A percentile compares a stretch with the other conserved stretches of the same genome.
Conservation (phyloP, 495 filamentous ascomycete species). For the Hypoxylon subgilvum region DNA sequence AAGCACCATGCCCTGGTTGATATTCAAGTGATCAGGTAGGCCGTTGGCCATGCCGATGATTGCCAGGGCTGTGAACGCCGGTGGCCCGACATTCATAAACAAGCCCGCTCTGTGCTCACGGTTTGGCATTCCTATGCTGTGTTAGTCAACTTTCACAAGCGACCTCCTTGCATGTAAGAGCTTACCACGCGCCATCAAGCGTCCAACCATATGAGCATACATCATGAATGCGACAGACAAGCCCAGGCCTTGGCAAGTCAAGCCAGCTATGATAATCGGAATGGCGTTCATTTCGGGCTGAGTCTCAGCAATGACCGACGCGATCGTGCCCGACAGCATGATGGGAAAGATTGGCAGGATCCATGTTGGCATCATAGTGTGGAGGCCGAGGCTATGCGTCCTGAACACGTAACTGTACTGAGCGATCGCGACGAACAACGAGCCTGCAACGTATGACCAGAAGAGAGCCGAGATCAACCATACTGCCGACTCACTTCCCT, state of each 20-base stretch:
- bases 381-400: constrained; percentile 42
- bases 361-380: constrained; percentile 59
- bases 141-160: background rate
- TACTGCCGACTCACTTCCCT: constrained; percentile 41
- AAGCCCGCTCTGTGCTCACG: constrained; percentile 63
- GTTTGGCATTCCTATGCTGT: constrained; percentile 47
- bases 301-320: constrained; percentile 47
- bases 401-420: constrained; percentile 61
- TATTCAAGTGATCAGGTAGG: constrained; percentile 41
- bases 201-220: constrained; percentile 62
- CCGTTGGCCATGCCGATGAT: constrained; percentile 67
- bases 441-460: constrained; percentile 55
- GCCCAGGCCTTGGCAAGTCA: constrained; percentile 60
- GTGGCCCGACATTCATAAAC: constrained; percentile 74
- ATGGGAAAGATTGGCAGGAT: constrained; percentile 63
- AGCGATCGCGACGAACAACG: constrained; percentile 50
- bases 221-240: constrained; percentile 57
- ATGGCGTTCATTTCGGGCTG: constrained; percentile 51
- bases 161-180: constrained; percentile 49
- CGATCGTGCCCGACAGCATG: constrained; percentile 60
- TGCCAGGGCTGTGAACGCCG: constrained; percentile 70
- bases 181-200: constrained; percentile 59
- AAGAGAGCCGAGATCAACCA: constrained; percentile 51
- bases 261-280: constrained; percentile 55
- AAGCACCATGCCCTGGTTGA: constrained; percentile 26